A percentile compares a stretch with the other conserved stretches of the same genome.
phyloP scores from a whole-genome alignment of 2,329 filamentous ascomycete genomes.

The Akanthomyces muscarius region DNA sequence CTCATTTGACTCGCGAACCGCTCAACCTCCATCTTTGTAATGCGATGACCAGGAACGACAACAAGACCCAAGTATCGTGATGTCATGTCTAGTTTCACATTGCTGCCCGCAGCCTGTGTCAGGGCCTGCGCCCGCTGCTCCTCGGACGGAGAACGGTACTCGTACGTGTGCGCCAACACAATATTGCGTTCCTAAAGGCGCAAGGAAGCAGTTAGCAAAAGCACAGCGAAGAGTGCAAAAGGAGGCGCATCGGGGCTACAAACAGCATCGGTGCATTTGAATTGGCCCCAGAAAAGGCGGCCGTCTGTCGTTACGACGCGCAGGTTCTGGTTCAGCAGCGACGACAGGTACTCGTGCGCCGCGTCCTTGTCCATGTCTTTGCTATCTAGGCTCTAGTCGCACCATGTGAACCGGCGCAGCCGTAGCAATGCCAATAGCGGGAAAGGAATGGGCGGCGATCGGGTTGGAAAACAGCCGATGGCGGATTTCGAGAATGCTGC shows the following conservation, averaged over 20 bases:
- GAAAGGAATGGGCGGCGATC: neutral
- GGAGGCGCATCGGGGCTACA: constrained; percentile 23
- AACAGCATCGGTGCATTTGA: constrained; percentile 94
- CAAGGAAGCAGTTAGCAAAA: constrained; percentile 20
- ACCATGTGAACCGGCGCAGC: constrained; percentile 3
- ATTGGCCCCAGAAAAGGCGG: constrained; percentile 82
- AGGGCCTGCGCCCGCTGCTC: constrained; percentile 40
- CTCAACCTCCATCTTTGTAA: constrained; percentile 85
- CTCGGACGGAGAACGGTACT: constrained; percentile 74
- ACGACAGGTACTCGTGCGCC: constrained; percentile 53
- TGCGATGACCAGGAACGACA: constrained; percentile 81
- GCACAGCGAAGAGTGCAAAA: too few species aligned
- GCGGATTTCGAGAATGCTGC: neutral
- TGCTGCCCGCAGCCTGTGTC: constrained; percentile 33
- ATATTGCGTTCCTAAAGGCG: constrained; percentile 72
- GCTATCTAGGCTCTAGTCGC: neutral
- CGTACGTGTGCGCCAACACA: constrained; percentile 79
- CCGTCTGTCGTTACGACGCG: constrained; percentile 77
- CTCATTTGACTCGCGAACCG: constrained; percentile 59
- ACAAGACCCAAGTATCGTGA: constrained; percentile 85
- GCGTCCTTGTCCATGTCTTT: constrained; percentile 47
- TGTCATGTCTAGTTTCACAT: constrained; percentile 66
- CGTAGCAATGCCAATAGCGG: neutral
- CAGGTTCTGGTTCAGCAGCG: constrained; percentile 73
- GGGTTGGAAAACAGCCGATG: neutral